Percentiles rank a stretch among this genome's conserved stretches.
These are phyloP conservation scores for Botryococcus braunii DNA, from an alignment of 163 green algal species.

Conservation along the genomic window DNA sequence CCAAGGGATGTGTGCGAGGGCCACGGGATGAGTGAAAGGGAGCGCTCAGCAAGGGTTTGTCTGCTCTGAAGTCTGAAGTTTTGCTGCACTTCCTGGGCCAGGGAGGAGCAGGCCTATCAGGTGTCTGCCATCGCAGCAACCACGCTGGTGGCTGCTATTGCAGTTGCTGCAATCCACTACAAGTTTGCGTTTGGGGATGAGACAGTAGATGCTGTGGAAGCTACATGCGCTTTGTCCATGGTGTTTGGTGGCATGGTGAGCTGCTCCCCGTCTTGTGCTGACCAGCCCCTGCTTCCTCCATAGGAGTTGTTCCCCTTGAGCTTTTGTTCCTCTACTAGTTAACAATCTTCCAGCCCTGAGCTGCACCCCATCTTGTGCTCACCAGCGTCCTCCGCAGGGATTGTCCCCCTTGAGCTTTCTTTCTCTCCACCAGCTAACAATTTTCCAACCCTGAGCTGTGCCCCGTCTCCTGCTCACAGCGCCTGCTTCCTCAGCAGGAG, in stretches of 20 bases:
- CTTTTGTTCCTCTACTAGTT: not conserved
- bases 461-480: not conserved
- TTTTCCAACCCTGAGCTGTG: no score
- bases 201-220: constrained; percentile 47
- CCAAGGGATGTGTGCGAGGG: no score
- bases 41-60: no score
- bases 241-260: constrained; percentile 60
- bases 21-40: no score
- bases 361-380: not conserved
- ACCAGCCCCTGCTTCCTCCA: not conserved
- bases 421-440: not conserved
- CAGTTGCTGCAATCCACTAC: constrained; percentile 56
- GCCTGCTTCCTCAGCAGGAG: not conserved
- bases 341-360: no score
- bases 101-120: constrained; percentile 68
- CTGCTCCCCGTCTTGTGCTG: not conserved
- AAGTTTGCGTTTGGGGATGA: constrained; percentile 43
- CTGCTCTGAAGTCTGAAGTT: not conserved
- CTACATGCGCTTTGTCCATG: constrained; percentile 57
- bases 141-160: constrained; percentile 36
- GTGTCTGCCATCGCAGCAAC: constrained; percentile 57
- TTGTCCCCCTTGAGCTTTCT: not conserved
- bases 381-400: not conserved
- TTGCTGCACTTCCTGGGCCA: constrained; percentile 7
- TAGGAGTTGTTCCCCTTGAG: not conserved